A percentile compares a stretch with the other conserved stretches of the same genome.
These are phyloP conservation scores for Clavispora asparagi DNA, from an alignment of 805 yeast genomes.

Conservation along the genomic window DNA sequence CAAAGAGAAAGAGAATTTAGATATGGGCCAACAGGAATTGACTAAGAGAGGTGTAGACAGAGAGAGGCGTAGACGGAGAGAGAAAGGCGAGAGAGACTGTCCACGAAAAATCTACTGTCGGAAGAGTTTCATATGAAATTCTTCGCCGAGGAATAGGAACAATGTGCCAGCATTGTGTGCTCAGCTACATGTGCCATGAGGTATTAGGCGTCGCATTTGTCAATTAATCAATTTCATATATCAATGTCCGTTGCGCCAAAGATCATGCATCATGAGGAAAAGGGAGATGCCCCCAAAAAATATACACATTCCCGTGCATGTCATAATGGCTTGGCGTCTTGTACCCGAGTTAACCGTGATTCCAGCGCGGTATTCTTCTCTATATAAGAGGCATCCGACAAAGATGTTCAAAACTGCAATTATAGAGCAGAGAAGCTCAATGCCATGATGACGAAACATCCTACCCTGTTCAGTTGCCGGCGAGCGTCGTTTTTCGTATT, in stretches of 20 bases:
- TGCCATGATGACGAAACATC: slow-evolving; percentile 1
- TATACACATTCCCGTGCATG: slow-evolving; percentile 8
- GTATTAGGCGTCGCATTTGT: too few relatives aligned
- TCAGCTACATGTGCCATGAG: too few relatives aligned
- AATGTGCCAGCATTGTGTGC: too few relatives aligned
- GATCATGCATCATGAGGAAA: slow-evolving; percentile 6
- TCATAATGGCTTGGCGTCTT: slow-evolving; percentile 10
- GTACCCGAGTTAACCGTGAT: slow-evolving; percentile 8
- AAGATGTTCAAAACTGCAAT: slow-evolving; percentile 6
- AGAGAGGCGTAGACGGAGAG: too few relatives aligned
- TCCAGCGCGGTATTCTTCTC: slow-evolving; percentile 6
- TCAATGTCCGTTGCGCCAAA: slow-evolving; percentile 2
- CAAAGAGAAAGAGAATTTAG: slow-evolving; percentile 4
- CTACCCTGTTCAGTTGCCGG: neutral
- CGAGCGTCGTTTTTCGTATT: neutral
- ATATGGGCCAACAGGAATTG: neutral
- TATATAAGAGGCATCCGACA: slow-evolving; percentile 7
- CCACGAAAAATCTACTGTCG: too few relatives aligned
- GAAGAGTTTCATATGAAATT: too few relatives aligned
- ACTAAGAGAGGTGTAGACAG: too few relatives aligned
- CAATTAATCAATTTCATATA: slow-evolving; percentile 1
- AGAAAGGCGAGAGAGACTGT: too few relatives aligned
- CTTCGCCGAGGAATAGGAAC: too few relatives aligned
- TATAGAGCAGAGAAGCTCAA: slow-evolving; percentile 6
- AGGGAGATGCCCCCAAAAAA: slow-evolving; percentile 5